Percentiles rank a stretch among this genome's conserved stretches.
These are phyloP conservation scores for Karstenula rhodostoma DNA, from an alignment of 2,329 filamentous ascomycete species.

Conservation along the genomic window DNA sequence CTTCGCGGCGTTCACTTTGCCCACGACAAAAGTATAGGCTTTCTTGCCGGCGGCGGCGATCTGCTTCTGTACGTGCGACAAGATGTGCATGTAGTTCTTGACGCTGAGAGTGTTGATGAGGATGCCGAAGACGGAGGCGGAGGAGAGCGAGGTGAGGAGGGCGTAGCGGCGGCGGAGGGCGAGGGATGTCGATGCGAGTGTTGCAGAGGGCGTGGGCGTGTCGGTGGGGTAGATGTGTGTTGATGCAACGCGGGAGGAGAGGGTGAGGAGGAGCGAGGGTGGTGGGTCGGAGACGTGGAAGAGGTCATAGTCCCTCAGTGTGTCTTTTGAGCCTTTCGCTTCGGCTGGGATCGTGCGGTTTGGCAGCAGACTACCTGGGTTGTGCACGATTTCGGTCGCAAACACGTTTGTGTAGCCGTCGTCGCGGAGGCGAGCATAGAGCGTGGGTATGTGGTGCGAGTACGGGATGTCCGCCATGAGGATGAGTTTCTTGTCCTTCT, in stretches of 20 bases:
- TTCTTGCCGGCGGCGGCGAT: conserved; percentile 89
- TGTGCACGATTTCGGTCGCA: conserved; percentile 75
- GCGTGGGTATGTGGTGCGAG: conserved; percentile 71
- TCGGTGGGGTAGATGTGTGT: conserved; percentile 79
- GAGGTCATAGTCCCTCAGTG: conserved; percentile 73
- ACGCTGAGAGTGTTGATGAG: conserved; percentile 95
- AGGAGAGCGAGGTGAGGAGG: conserved; percentile 79
- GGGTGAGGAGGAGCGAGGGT: conserved; percentile 82
- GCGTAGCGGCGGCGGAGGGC: conserved; percentile 86
- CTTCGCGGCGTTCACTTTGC: conserved; percentile 94
- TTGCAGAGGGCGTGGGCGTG: conserved; percentile 39
- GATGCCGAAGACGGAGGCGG: conserved; percentile 87
- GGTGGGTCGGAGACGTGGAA: conserved; percentile 88
- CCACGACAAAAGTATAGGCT: conserved; percentile 94
- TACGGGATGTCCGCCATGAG: conserved; percentile 93
- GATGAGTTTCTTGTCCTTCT: conserved; percentile 70
- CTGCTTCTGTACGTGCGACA: conserved; percentile 74
- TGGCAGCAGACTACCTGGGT: conserved; percentile 82
- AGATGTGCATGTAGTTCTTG: conserved; percentile 84
- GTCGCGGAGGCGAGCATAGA: conserved; percentile 64
- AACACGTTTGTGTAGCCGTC: conserved; percentile 75
- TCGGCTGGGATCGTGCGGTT: conserved; percentile 75
- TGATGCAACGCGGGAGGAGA: conserved; percentile 80
- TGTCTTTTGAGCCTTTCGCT: conserved; percentile 54
- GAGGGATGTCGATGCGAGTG: conserved; percentile 62